phyloP scores from a whole-genome alignment of 2,329 filamentous ascomycete genomes.

The Paradendryphiella salina region DNA sequence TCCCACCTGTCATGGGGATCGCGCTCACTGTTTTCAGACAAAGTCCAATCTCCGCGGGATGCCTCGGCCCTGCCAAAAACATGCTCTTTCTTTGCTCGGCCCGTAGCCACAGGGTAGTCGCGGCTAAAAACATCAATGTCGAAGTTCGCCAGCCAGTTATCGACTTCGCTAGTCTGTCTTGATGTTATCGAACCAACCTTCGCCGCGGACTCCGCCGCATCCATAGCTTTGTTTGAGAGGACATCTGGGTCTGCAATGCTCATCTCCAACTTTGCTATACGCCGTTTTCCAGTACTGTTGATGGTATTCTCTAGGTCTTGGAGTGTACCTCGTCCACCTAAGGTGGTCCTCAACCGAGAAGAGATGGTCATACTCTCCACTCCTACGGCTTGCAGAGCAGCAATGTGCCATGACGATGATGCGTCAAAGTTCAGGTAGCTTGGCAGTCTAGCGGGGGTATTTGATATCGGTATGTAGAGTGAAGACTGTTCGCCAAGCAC shows the following conservation, averaged over 20 bases:
- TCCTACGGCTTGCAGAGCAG: slow-evolving; percentile 74
- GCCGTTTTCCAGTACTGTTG: slow-evolving; percentile 77
- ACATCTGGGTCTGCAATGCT: slow-evolving; percentile 55
- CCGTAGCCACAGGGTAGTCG: slow-evolving; percentile 30
- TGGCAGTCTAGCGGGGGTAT: slow-evolving; percentile 62
- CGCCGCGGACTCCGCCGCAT: slow-evolving; percentile 30
- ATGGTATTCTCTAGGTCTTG: slow-evolving; percentile 67
- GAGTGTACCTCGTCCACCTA: slow-evolving; percentile 56
- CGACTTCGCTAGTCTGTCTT: slow-evolving; percentile 22
- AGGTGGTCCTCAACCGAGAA: slow-evolving; percentile 63
- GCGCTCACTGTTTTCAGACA: slow-evolving; percentile 32
- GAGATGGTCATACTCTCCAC: slow-evolving; percentile 80
- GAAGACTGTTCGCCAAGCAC: slow-evolving; percentile 72
- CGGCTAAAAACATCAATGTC: slow-evolving; percentile 43
- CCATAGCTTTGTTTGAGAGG: slow-evolving; percentile 30
- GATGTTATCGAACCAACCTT: slow-evolving; percentile 34
- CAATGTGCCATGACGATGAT: slow-evolving; percentile 75
- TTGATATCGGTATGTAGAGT: slow-evolving; percentile 71
- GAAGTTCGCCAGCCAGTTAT: slow-evolving; percentile 30
- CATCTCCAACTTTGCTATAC: slow-evolving; percentile 74
- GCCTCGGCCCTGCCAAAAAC: slow-evolving; percentile 49
- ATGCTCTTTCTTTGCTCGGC: slow-evolving; percentile 36
- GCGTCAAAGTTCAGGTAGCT: slow-evolving; percentile 62
- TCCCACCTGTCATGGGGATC: slow-evolving; percentile 44
- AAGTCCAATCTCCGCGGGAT: slow-evolving; percentile 47